Evolutionary conservation across 768 basidiomycete species (phyloP), one percentile per base, ranked within the genome.

Genomic region (Lactifluus hygrophoroides): DNA sequence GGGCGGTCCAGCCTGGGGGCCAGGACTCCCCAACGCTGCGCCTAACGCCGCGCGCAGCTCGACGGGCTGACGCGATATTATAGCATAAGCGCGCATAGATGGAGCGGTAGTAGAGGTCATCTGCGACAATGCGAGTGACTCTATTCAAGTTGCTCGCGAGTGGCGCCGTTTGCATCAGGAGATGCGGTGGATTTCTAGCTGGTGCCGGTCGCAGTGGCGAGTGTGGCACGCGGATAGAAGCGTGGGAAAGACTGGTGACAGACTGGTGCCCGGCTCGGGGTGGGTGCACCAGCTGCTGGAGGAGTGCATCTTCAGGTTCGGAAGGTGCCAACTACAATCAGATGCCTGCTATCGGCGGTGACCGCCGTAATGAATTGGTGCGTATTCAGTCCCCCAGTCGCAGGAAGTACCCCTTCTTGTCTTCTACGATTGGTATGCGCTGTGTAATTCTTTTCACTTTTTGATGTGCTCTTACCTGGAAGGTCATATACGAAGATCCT

Each of bases 291-390:
- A 79, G 63, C 11, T 65, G 69, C 62, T 71, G 67, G 23, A 90
- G 73, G 35, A 69, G 72, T 17, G 70, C 59, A 3, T 77, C 71
- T 61, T 81, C 77, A 9, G 66, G 54, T n/a, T 68, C 61, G 16
- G 74, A 66, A 5, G 88, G 85, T 14, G 89, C 81, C 30, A 91
- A 77, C 88, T 88, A 91, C 3, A 90, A 71, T 14, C 84, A 74
- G 49, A 81, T 65, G 13, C 84, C 86, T 86, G 62, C 30, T 49
- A 13, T 13, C 27, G 38, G 13, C n/a, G 8, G 13, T 17, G 14
- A 23, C 3, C 5, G 9, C 34, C 30, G 32, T 19, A 21, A 14
- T 16, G n/a, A 16, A 34, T 11, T 16, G 28, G 21, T 23, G 32
- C 21, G n/a, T n/a, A n/a, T n/a, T n/a, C n/a, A n/a, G 32, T 11